phyloP scores from a whole-genome alignment of 176 grass and related monocot species.

The Olyra latifolia region DNA sequence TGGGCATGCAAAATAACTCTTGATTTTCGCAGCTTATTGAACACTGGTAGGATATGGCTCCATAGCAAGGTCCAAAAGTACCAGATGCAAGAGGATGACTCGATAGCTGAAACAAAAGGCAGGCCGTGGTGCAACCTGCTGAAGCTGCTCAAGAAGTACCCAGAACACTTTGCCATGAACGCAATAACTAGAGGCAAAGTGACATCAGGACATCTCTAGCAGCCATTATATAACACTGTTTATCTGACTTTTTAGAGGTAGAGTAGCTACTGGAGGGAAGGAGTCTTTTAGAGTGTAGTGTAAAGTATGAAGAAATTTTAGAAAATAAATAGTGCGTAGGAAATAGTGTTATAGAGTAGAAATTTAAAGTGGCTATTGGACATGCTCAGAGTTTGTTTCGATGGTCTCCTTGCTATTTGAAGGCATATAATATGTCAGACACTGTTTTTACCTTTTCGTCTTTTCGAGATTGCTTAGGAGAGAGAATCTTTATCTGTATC shows the following conservation, averaged over 20 bases:
- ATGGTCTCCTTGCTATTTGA: constrained; percentile 39
- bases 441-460: background rate
- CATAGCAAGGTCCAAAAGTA: constrained; percentile 42
- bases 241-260: too few species aligned
- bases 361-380: too few species aligned
- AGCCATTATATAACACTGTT: too few species aligned
- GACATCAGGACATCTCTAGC: too few species aligned
- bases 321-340: too few species aligned
- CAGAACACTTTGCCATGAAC: constrained; percentile 53
- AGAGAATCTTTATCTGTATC: background rate
- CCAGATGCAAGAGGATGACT: constrained; percentile 42
- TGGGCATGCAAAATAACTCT: background rate
- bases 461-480: background rate
- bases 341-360: too few species aligned
- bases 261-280: too few species aligned
- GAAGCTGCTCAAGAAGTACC: constrained; percentile 56
- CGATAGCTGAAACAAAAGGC: constrained; percentile 39
- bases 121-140: constrained; percentile 52
- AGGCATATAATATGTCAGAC: background rate
- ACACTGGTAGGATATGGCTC: constrained; percentile 45
- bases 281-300: too few species aligned
- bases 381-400: constrained; percentile 50
- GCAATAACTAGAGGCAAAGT: constrained; percentile 46
- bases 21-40: constrained; percentile 47
- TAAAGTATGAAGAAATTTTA: too few species aligned